phyloP scores from a whole-genome alignment of 257 asterid genomes.

The Paulownia fortunei region DNA sequence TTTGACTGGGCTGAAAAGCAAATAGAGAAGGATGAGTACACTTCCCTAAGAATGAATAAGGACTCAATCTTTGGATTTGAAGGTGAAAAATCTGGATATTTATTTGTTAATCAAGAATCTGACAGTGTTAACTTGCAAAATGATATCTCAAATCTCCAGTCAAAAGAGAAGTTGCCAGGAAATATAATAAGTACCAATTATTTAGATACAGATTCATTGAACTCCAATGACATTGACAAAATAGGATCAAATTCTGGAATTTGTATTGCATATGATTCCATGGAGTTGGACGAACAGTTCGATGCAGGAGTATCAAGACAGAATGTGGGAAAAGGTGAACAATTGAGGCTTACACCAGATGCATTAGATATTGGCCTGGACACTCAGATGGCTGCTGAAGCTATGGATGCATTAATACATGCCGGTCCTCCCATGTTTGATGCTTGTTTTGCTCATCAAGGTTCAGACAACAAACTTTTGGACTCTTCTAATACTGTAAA shows the following conservation, averaged over 20 bases:
- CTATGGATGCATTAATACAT: conserved; percentile 71
- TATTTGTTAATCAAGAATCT: conserved; percentile 34
- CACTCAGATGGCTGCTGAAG: conserved; percentile 95
- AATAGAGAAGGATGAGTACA: conserved; percentile 33
- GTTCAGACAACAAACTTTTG: conserved; percentile 32
- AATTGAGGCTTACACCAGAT: conserved; percentile 33
- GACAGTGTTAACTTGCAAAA: conserved; percentile 31
- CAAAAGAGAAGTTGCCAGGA: conserved; percentile 34
- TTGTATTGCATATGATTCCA: conserved; percentile 29
- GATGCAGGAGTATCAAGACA: conserved; percentile 36
- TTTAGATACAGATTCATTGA: conserved; percentile 13
- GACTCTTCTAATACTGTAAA: conserved; percentile 31
- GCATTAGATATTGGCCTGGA: conserved; percentile 61
- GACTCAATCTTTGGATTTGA: conserved; percentile 29
- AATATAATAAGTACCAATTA: conserved; percentile 19
- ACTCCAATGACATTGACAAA: conserved; percentile 25
- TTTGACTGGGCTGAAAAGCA: conserved; percentile 66
- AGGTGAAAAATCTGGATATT: conserved; percentile 30
- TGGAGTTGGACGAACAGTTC: conserved; percentile 41
- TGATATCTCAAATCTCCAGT: conserved; percentile 33
- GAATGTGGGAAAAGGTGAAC: conserved; percentile 38
- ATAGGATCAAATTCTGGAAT: conserved; percentile 33
- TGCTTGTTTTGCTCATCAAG: conserved; percentile 39
- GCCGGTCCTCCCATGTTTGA: conserved; percentile 47
- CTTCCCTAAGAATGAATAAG: conserved; percentile 34